Evolutionary conservation across 768 basidiomycete genomes (phyloP).

Genomic region (Boletus sp.): DNA sequence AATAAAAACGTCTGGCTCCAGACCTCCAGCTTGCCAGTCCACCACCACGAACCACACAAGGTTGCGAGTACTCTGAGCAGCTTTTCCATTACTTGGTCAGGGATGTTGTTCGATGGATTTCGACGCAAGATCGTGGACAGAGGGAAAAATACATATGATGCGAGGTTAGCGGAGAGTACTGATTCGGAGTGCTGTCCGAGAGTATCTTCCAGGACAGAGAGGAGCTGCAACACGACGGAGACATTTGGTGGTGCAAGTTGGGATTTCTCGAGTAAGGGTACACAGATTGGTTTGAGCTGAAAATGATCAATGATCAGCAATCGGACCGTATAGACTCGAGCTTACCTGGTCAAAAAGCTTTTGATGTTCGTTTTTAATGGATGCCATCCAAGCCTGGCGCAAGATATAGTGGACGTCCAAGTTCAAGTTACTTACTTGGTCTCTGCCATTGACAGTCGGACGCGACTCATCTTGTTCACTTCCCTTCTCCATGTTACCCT

Average conservation of each 20-base stretch:
- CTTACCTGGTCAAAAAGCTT: slow-evolving; percentile 39
- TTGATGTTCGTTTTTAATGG: slow-evolving; percentile 22
- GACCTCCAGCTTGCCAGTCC: slow-evolving; percentile 62
- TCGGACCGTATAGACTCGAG: neutral
- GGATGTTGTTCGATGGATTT: slow-evolving; percentile 63
- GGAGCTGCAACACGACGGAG: slow-evolving; percentile 44
- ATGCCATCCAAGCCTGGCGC: slow-evolving; percentile 11
- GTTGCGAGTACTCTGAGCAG: slow-evolving; percentile 55
- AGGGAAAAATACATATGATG: slow-evolving; percentile 86
- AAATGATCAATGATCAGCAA: neutral
- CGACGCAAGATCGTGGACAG: slow-evolving; percentile 80
- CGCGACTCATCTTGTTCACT: neutral
- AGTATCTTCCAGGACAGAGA: slow-evolving; percentile 49
- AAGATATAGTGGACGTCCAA: neutral
- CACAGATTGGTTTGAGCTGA: slow-evolving; percentile 69
- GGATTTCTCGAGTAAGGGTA: slow-evolving; percentile 73
- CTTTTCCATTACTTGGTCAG: slow-evolving; percentile 77
- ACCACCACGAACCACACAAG: slow-evolving; percentile 80
- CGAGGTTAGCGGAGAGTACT: slow-evolving; percentile 52
- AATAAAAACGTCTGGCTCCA: slow-evolving; percentile 90
- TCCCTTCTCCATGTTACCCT: neutral
- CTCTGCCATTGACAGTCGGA: neutral
- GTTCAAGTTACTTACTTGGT: neutral
- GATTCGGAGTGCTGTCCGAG: slow-evolving; percentile 44
- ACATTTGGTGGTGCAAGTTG: slow-evolving; percentile 56